phyloP scores from a whole-genome alignment of 2,329 filamentous ascomycete genomes.

The Periconia sp. region DNA sequence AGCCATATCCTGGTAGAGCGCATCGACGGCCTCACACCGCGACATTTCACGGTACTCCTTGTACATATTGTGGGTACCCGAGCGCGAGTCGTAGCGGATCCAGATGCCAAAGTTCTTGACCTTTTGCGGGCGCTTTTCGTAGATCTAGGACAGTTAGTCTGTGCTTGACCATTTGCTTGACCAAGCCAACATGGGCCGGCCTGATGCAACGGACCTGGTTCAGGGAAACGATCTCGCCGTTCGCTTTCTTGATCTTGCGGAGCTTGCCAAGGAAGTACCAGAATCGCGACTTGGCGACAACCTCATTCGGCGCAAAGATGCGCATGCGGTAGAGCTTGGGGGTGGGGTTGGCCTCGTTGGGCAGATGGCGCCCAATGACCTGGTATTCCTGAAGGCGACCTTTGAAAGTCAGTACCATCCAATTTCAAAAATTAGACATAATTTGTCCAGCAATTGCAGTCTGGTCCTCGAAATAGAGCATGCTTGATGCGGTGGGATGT shows the following conservation, averaged over 20 bases:
- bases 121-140: slow-evolving; percentile 98
- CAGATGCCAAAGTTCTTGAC: slow-evolving; percentile 99
- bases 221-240: slow-evolving; percentile 97
- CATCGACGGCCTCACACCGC: slow-evolving; percentile 91
- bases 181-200: background rate
- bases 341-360: slow-evolving; percentile 94
- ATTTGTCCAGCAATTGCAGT: slow-evolving; percentile 42
- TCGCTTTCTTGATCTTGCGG: slow-evolving; percentile 99
- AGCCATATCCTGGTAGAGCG: slow-evolving; percentile 99
- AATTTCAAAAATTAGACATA: no score
- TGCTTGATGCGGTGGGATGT: no score
- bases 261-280: slow-evolving; percentile 99
- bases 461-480: no score
- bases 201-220: slow-evolving; percentile 77
- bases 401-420: slow-evolving; percentile 54
- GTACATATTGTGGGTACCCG: slow-evolving; percentile 99
- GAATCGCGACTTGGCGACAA: slow-evolving; percentile 99
- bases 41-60: slow-evolving; percentile 99
- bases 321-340: slow-evolving; percentile 99
- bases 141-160: slow-evolving; percentile 68
- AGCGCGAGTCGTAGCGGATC: slow-evolving; percentile 99
- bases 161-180: no score
- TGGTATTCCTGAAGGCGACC: slow-evolving; percentile 99
- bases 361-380: slow-evolving; percentile 99
- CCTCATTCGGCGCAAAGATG: slow-evolving; percentile 97